Conservation (phyloP, 148 eudicot species). For the Agrostemma githago region DNA sequence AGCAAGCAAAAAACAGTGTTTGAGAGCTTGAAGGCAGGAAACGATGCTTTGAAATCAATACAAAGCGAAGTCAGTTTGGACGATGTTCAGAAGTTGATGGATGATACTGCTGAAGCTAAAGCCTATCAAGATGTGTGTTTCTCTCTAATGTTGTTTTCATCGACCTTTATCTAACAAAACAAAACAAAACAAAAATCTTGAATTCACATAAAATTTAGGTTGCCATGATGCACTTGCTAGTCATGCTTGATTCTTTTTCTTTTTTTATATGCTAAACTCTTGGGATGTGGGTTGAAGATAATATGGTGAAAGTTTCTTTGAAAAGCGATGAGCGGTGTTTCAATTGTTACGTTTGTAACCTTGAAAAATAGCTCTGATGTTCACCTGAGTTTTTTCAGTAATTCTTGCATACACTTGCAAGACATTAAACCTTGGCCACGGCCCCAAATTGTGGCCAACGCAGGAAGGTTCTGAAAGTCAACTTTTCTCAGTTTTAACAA, state of each 20-base stretch:
- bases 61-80: slow-evolving; percentile 89
- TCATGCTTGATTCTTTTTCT: background rate
- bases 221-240: background rate
- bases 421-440: no score
- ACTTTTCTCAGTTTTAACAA: background rate
- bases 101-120: slow-evolving; percentile 96
- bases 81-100: slow-evolving; percentile 96
- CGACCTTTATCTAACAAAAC: background rate
- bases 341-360: no score
- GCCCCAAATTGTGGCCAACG: no score
- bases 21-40: slow-evolving; percentile 88
- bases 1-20: slow-evolving; percentile 97
- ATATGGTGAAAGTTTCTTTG: no score
- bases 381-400: background rate
- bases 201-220: background rate
- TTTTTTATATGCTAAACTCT: background rate
- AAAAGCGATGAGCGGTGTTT: no score
- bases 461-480: no score
- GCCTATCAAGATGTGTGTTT: slow-evolving; percentile 91
- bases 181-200: background rate
- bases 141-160: background rate
- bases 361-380: no score
- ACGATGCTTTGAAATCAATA: slow-evolving; percentile 79
- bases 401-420: background rate
- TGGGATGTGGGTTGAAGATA: background rate